phyloP scores from a whole-genome alignment of 73 alveolate genomes.

The Paramecium primaurelia region DNA sequence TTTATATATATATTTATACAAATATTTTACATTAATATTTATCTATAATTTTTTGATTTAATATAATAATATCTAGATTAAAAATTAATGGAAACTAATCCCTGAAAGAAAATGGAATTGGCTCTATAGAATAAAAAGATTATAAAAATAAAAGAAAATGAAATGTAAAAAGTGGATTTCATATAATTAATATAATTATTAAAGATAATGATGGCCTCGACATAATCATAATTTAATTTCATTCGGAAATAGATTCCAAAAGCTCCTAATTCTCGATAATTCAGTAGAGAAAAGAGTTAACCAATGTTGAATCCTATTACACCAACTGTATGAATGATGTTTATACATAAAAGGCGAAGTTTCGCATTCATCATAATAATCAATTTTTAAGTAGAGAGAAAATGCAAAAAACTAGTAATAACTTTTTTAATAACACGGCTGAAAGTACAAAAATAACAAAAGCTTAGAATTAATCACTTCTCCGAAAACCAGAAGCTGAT shows the following conservation, averaged over 20 bases:
- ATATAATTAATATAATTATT: neutral
- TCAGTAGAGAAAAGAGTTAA: conserved; percentile 33
- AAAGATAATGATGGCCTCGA: neutral
- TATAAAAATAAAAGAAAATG: neutral
- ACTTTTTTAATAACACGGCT: neutral
- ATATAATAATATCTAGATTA: too few species aligned
- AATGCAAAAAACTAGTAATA: neutral
- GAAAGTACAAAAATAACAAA: conserved; percentile 20
- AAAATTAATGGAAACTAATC: neutral
- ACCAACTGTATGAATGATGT: neutral
- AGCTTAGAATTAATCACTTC: conserved; percentile 18
- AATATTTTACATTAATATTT: neutral
- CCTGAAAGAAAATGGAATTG: neutral
- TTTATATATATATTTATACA: neutral
- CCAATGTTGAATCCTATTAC: conserved; percentile 30
- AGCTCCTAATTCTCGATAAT: conserved; percentile 23
- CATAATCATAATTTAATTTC: conserved; percentile 15
- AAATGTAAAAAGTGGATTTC: neutral
- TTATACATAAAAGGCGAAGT: neutral
- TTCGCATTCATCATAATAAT: conserved; percentile 20
- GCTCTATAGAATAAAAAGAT: neutral
- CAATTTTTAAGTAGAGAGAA: conserved; percentile 15
- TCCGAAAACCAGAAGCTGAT: neutral
- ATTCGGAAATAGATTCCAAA: neutral
- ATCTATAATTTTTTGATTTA: neutral